phyloP scores from a whole-genome alignment of 2,329 filamentous ascomycete species.

The Stemphylium lycopersici region DNA sequence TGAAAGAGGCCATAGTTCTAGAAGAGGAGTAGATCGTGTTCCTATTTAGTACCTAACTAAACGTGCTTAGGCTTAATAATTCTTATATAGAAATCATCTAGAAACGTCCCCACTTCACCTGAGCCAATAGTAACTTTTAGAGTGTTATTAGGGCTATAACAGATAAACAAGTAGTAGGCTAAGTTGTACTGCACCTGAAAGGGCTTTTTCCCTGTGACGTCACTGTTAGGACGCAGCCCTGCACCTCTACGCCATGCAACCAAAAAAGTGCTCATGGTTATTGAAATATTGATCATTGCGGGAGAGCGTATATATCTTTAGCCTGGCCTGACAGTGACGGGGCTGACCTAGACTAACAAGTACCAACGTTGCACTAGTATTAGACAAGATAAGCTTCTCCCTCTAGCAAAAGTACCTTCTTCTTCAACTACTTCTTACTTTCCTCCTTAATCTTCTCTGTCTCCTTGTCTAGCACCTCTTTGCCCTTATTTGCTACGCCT shows the following conservation, averaged over 20 bases:
- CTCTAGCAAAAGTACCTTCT: background rate
- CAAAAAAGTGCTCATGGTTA: too few species aligned
- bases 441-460: background rate
- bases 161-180: slow-evolving; percentile 1
- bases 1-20: slow-evolving; percentile 6
- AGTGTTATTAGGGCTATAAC: background rate
- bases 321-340: too few species aligned
- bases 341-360: slow-evolving; percentile 3
- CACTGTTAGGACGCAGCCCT: too few species aligned
- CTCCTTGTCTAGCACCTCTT: slow-evolving; percentile 1
- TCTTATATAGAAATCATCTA: slow-evolving; percentile 2
- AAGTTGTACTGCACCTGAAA: slow-evolving; percentile 5
- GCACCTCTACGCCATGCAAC: too few species aligned
- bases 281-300: too few species aligned
- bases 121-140: slow-evolving; percentile 2
- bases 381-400: background rate
- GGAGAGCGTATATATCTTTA: too few species aligned
- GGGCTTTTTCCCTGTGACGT: background rate
- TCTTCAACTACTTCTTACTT: slow-evolving; percentile 1
- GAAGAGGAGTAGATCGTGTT: slow-evolving; percentile 4
- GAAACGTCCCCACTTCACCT: slow-evolving; percentile 4
- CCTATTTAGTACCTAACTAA: slow-evolving; percentile 2
- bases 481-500: slow-evolving; percentile 5
- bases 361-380: background rate
- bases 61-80: slow-evolving; percentile 11